A percentile compares a stretch with the other conserved stretches of the same genome.
Evolutionary conservation across 78 protist species (phyloP).

Genomic region (Dictyostelium brefeldianum): DNA sequence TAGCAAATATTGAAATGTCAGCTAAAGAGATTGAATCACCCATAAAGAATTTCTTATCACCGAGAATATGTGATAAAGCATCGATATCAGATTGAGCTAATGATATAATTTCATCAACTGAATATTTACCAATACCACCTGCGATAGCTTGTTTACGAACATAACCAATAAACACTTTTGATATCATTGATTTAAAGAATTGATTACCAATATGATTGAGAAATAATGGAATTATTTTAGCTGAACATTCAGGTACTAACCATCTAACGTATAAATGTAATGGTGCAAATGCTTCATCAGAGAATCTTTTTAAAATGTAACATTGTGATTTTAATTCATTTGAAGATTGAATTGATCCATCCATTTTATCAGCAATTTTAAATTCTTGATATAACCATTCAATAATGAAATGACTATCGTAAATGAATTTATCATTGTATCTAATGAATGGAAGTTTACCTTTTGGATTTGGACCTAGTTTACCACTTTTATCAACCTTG

Average conservation of each 20-base stretch:
- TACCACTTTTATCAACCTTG: background rate
- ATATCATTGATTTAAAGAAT: background rate
- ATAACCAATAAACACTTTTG: no score
- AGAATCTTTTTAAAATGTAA: background rate
- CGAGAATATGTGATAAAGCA: background rate
- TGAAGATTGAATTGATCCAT: background rate
- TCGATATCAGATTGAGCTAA: background rate
- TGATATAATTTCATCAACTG: background rate
- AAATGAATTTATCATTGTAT: background rate
- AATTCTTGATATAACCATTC: background rate
- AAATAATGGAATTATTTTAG: background rate
- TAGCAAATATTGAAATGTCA: background rate
- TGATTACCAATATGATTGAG: background rate
- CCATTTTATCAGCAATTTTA: background rate
- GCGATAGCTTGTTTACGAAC: no score
- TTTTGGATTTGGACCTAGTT: conserved; percentile 10
- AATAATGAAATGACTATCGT: background rate
- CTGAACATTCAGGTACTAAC: background rate
- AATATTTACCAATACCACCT: background rate
- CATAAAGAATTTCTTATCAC: background rate
- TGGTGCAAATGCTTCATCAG: background rate
- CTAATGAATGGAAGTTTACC: background rate
- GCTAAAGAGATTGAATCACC: background rate
- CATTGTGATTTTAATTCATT: background rate
- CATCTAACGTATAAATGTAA: background rate